Evolutionary conservation across 768 basidiomycete species (phyloP).

Genomic region (Hygrocybe punicea): DNA sequence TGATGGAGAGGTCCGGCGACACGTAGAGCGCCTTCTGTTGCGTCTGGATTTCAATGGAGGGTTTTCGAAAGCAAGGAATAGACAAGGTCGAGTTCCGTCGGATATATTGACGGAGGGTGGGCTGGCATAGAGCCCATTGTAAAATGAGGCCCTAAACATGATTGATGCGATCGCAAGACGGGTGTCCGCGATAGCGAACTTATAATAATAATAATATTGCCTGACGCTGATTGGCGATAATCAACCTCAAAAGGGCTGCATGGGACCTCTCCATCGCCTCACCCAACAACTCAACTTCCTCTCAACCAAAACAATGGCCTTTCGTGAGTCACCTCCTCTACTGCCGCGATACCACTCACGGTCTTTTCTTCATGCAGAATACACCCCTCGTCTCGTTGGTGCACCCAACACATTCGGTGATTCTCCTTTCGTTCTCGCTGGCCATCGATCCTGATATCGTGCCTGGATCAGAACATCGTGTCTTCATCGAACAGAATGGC

Average conservation of each 20-base stretch:
- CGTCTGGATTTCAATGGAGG: conserved; percentile 83
- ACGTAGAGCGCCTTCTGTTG: conserved; percentile 77
- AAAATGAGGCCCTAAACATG: not conserved
- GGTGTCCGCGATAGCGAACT: not conserved
- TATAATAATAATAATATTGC: too few relatives aligned
- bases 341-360: conserved; percentile 16
- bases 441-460: conserved; percentile 18
- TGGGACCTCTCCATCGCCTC: conserved; percentile 48
- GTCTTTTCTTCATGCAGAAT: conserved; percentile 44
- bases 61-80: conserved; percentile 51
- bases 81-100: conserved; percentile 23
- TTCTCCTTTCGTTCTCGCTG: conserved; percentile 17
- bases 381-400: conserved; percentile 73
- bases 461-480: conserved; percentile 76
- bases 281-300: conserved; percentile 62
- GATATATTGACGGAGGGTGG: conserved; percentile 47
- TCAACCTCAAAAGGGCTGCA: not conserved
- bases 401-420: conserved; percentile 92
- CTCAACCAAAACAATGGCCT: conserved; percentile 51
- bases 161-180: not conserved
- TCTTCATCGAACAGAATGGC: conserved; percentile 89
- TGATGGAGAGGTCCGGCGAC: conserved; percentile 68
- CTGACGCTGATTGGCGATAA: too few relatives aligned
- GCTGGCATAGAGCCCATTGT: conserved; percentile 23
- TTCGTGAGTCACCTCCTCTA: conserved; percentile 43